These are phyloP conservation scores for Phaseolus lunatus DNA, from an alignment of 306 rosid genomes.

Conservation along the genomic window DNA sequence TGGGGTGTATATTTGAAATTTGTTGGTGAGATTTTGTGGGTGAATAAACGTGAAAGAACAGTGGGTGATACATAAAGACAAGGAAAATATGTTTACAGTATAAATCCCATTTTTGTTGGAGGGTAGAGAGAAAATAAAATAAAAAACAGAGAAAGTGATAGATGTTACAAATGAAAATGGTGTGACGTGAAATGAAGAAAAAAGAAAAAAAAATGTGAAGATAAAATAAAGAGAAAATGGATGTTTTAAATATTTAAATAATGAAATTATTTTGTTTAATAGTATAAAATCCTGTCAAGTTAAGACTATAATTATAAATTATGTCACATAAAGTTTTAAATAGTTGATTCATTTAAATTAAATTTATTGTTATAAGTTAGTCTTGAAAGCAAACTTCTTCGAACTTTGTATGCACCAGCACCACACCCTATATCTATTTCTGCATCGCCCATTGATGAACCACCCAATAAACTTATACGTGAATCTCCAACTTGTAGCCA, in stretches of 20 bases:
- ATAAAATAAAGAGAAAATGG: too few species aligned
- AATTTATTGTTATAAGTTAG: neutral
- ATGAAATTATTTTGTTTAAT: neutral
- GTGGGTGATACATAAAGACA: neutral
- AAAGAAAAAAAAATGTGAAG: neutral
- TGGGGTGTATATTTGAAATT: neutral
- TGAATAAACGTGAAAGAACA: neutral
- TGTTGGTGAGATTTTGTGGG: neutral
- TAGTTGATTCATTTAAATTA: neutral
- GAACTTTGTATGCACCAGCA: neutral
- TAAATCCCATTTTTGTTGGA: neutral
- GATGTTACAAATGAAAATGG: neutral
- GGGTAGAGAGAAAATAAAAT: neutral
- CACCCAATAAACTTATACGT: slow-evolving; percentile 18
- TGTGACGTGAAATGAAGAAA: too few species aligned
- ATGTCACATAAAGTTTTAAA: neutral
- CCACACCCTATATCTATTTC: neutral
- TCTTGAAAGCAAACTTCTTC: neutral
- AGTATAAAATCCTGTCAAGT: neutral
- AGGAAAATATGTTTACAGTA: too few species aligned
- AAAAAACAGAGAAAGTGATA: neutral
- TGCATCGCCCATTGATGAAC: slow-evolving; percentile 11
- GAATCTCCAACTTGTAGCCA: slow-evolving; percentile 17
- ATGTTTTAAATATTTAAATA: neutral
- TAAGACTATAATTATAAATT: too few species aligned